These are phyloP conservation scores for Byssochlamys sp. DNA, from an alignment of 2,329 filamentous ascomycete species.

Conservation along the genomic window DNA sequence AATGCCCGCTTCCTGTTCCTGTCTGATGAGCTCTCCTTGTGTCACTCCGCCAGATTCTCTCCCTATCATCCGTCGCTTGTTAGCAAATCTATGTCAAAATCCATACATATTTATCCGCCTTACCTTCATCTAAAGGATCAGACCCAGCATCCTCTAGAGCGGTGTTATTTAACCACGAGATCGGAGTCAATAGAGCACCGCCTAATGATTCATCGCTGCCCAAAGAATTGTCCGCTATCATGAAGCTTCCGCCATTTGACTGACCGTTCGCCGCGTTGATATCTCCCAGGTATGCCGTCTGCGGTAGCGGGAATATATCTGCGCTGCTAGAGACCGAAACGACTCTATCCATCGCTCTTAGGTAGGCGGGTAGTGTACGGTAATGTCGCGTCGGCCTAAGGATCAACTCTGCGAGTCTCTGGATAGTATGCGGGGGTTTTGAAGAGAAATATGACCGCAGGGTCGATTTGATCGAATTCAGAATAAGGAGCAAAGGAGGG, in stretches of 20 bases:
- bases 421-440: slow-evolving; percentile 82
- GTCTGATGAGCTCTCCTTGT: slow-evolving; percentile 74
- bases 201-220: slow-evolving; percentile 83
- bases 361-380: slow-evolving; percentile 68
- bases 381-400: slow-evolving; percentile 70
- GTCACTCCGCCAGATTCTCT: slow-evolving; percentile 51
- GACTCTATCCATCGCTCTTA: slow-evolving; percentile 82
- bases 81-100: neutral
- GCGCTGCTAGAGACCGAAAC: slow-evolving; percentile 78
- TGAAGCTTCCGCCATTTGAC: slow-evolving; percentile 24
- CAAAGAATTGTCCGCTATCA: slow-evolving; percentile 35
- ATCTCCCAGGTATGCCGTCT: slow-evolving; percentile 8
- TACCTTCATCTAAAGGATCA: slow-evolving; percentile 9
- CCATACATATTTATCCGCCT: slow-evolving; percentile 3
- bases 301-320: slow-evolving; percentile 67
- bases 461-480: slow-evolving; percentile 50
- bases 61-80: slow-evolving; percentile 14
- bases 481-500: slow-evolving; percentile 52
- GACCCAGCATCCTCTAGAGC: slow-evolving; percentile 19
- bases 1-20: slow-evolving; percentile 74
- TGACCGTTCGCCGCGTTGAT: slow-evolving; percentile 47
- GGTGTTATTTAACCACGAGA: slow-evolving; percentile 64
- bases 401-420: slow-evolving; percentile 80
- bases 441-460: slow-evolving; percentile 58
- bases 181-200: slow-evolving; percentile 83